Percentiles rank a stretch among this genome's conserved stretches.
phyloP scores from a whole-genome alignment of 176 grass and related monocot genomes.

The Triticum aestivum region DNA sequence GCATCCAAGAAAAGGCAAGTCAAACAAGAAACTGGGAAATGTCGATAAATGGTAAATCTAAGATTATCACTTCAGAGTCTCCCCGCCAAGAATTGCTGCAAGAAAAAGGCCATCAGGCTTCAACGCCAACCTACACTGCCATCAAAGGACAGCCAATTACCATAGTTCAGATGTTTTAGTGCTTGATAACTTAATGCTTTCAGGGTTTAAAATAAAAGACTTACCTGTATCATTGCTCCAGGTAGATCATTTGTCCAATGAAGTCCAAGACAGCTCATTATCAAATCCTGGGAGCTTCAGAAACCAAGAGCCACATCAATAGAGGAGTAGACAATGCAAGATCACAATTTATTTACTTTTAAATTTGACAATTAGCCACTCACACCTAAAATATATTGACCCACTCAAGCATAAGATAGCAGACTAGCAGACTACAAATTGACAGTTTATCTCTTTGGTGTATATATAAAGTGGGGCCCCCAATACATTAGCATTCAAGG shows the following conservation, averaged over 20 bases:
- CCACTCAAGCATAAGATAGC: not conserved
- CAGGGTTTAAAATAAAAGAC: not conserved
- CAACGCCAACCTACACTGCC: constrained; percentile 79
- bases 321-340: not conserved
- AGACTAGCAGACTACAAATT: constrained; percentile 13
- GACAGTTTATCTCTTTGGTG: not conserved
- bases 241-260: constrained; percentile 99
- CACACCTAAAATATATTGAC: not conserved
- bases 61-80: constrained; percentile 74
- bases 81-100: constrained; percentile 89
- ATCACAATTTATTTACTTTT: not conserved
- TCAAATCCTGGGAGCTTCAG: constrained; percentile 84
- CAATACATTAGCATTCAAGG: not conserved
- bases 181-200: not conserved
- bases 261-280: constrained; percentile 91
- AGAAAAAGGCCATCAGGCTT: constrained; percentile 96
- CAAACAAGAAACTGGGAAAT: constrained; percentile 26
- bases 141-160: constrained; percentile 29
- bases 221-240: constrained; percentile 97
- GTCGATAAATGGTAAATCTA: not conserved
- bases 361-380: not conserved
- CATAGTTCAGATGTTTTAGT: not conserved
- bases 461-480: not conserved
- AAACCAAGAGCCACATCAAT: constrained; percentile 25
- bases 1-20: constrained; percentile 21